Evolutionary conservation across 768 basidiomycete species (phyloP), one percentile per base, ranked within the genome.

Genomic region (Lyophyllum semitale): DNA sequence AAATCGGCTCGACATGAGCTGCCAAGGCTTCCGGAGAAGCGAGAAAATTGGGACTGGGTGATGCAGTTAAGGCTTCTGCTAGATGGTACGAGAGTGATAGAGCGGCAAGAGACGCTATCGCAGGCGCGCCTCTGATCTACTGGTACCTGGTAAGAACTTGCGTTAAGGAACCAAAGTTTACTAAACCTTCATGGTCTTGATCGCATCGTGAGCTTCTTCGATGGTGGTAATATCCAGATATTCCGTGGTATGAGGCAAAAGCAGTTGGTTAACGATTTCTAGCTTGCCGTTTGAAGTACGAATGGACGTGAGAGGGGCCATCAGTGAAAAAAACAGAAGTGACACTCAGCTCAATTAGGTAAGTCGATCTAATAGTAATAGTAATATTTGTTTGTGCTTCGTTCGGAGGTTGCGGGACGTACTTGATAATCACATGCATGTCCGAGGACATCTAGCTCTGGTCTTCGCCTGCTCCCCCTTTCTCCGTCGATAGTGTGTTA

Each of bases 81-180:
- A 95, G 79, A 59, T 87, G 72, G 13, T 83, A 77, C 0, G 90
- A 82, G 51, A 96, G 74, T 0, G 90, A 83, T 13, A 96, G 84
- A 1, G 93, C 84, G 6, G 95, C 95, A 12, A 98, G 84, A 1
- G 94, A 93, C 1, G 89, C 95, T 42, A 98, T 98, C 17, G 95
- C 96, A 1, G 95, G 95, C 4, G 95, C 96, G 5, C 95, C 95
- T 45, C 96, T 87, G 56, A 82, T 82, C 77, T 81, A 64, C 45
- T 54, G 46, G 44, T 13, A 30, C 27, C 35, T n/a, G n/a, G 48
- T 54, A 50, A 58, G 55, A 54, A n/a, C 32, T n/a, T 33, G n/a
- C 11, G n/a, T n/a, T 38, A 12, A 20, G 18, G 20, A 40, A 58
- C 67, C 18, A 48, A 48, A 23, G 41, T 42, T 29, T 41, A 18